A percentile compares a stretch with the other conserved stretches of the same genome.
Evolutionary conservation across 495 filamentous ascomycete genomes (phyloP).

Genomic region (Evansstolkia leycettana): DNA sequence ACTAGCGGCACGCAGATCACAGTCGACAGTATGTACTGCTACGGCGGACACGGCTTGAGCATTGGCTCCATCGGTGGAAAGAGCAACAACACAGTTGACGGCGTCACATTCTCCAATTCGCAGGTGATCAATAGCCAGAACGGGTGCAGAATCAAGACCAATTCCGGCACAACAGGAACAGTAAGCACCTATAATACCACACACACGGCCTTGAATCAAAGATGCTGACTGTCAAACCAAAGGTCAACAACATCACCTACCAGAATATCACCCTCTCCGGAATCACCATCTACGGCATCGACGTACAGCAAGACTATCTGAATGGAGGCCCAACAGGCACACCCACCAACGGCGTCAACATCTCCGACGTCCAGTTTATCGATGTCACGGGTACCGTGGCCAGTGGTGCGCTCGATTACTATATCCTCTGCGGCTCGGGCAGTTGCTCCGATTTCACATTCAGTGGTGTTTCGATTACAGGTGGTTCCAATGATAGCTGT

Average conservation of each 20-base stretch:
- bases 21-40: slow-evolving; percentile 24
- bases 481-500: slow-evolving; percentile 30
- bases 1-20: slow-evolving; percentile 24
- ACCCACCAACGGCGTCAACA: slow-evolving; percentile 31
- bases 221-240: slow-evolving; percentile 6
- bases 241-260: slow-evolving; percentile 30
- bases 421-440: slow-evolving; percentile 35
- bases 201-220: neutral
- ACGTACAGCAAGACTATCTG: slow-evolving; percentile 36
- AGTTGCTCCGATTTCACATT: slow-evolving; percentile 33
- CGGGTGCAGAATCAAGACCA: slow-evolving; percentile 35
- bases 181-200: neutral
- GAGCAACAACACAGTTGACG: slow-evolving; percentile 33
- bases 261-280: slow-evolving; percentile 26
- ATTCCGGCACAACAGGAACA: slow-evolving; percentile 27
- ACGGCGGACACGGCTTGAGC: slow-evolving; percentile 33
- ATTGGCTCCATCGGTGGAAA: slow-evolving; percentile 38
- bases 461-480: slow-evolving; percentile 22
- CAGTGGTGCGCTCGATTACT: slow-evolving; percentile 23
- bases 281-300: slow-evolving; percentile 35
- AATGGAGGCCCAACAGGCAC: slow-evolving; percentile 34
- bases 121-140: slow-evolving; percentile 19
- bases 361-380: slow-evolving; percentile 24
- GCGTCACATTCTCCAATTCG: slow-evolving; percentile 24
- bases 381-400: slow-evolving; percentile 30